Base-by-base conservation (phyloP, 2,329 filamentous ascomycete species). In the Chaetomium sp. region DNA sequence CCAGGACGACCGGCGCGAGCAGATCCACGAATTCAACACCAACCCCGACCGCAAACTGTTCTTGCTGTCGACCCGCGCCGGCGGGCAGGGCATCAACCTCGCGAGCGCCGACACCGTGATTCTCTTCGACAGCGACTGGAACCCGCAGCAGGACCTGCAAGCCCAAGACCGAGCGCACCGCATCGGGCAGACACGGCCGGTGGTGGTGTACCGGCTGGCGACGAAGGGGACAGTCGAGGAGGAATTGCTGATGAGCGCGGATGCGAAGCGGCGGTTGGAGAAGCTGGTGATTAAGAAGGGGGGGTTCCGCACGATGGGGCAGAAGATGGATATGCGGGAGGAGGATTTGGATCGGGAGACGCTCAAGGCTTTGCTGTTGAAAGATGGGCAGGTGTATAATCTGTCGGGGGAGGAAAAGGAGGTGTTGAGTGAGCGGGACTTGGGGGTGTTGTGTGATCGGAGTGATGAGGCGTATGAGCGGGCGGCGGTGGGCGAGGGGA, bases 281-380 rank as follows among this genome's bases (percentile, higher is more conserved):
- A 95, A 96, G 68, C 77, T 99, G 0, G 90, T 99, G 6, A 99
- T 99, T 66, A 88, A 92, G 59, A 97, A 97, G 69, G 92, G 92
- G 2, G 85, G 88, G 5, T 92, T 95, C 71, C 83, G 79, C 61
- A 85, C 80, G 9, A 82, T 91, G 72, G 77, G 76, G 0, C 79
- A 87, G 64, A 84, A 84, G 63, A 76, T 81, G 62, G 75, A 78
- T 53, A 65, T 72, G 50, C 74, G 67, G 52, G 82, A 78, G 52
- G 82, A 78, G 56, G 73, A 75, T 43, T 70, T 88, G 1, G 79
- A 85, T 51, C 78, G 80, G 27, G 80, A 91, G 59, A 77, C 76
- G 8, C 74, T 88, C 32, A 79, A 77, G 59, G 79, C 79, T 5
- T 72, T 88, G 9, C 72, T 91, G 3, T 73, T 87, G 40, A 84